Conservation (phyloP, 2,329 filamentous ascomycete species). For the Pseudopyrenochaeta lycopersici region DNA sequence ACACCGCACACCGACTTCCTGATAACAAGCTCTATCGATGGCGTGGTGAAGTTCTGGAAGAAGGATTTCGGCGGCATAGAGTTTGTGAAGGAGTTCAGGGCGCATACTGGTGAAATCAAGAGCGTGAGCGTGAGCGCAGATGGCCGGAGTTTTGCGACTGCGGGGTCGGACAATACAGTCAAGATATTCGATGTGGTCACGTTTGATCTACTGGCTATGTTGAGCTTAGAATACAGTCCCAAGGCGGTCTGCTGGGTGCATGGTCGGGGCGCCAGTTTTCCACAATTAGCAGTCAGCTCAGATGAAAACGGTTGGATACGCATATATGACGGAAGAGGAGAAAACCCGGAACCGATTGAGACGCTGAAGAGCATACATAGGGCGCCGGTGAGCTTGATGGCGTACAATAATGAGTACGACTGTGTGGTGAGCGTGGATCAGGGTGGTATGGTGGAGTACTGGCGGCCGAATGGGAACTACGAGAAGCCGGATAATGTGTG, state of each 20-base stretch:
- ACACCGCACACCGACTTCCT: slow-evolving; percentile 94
- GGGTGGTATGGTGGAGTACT: slow-evolving; percentile 95
- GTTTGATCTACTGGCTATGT: slow-evolving; percentile 72
- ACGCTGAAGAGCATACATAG: slow-evolving; percentile 82
- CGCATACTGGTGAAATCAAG: slow-evolving; percentile 84
- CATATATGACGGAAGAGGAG: slow-evolving; percentile 90
- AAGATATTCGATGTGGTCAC: slow-evolving; percentile 83
- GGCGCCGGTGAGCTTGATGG: slow-evolving; percentile 81
- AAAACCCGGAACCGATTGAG: slow-evolving; percentile 78
- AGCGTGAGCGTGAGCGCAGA: slow-evolving; percentile 88
- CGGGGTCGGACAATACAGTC: slow-evolving; percentile 78
- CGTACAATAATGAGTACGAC: slow-evolving; percentile 87
- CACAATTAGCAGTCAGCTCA: slow-evolving; percentile 84
- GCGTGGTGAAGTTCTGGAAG: slow-evolving; percentile 99
- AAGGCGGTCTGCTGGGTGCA: slow-evolving; percentile 93
- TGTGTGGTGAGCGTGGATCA: slow-evolving; percentile 92
- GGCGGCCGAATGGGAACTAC: slow-evolving; percentile 80
- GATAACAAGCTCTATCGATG: slow-evolving; percentile 91
- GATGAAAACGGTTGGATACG: slow-evolving; percentile 75
- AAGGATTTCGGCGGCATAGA: slow-evolving; percentile 90
- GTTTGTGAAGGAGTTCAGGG: slow-evolving; percentile 97
- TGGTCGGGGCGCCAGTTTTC: slow-evolving; percentile 81
- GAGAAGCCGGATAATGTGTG: slow-evolving; percentile 95
- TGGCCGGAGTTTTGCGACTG: slow-evolving; percentile 91
- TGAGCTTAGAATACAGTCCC: slow-evolving; percentile 78